phyloP scores from a whole-genome alignment of 2,329 filamentous ascomycete species.

The Pseudocercospora vitis region DNA sequence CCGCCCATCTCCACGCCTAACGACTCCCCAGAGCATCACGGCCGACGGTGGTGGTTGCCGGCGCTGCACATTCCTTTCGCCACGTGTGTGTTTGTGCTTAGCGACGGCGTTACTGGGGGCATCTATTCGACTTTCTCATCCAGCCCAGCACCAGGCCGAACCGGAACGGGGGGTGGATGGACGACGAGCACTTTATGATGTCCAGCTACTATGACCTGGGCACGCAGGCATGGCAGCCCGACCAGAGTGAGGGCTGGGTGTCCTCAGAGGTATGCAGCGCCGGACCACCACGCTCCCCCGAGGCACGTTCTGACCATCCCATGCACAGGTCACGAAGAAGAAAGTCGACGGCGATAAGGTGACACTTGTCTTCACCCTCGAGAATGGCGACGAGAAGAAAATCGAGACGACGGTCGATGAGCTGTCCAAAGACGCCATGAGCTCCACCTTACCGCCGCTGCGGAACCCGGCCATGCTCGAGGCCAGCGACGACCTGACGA shows the following conservation, averaged over 20 bases:
- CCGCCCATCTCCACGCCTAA: neutral
- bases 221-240: constrained; percentile 97
- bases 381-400: constrained; percentile 87
- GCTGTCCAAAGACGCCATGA: constrained; percentile 73
- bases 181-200: constrained; percentile 4
- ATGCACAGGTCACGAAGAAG: constrained; percentile 69
- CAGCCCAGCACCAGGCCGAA: no score
- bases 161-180: neutral
- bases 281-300: neutral
- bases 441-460: constrained; percentile 78
- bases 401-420: constrained; percentile 75
- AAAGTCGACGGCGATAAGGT: constrained; percentile 80
- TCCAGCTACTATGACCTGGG: constrained; percentile 96
- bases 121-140: neutral
- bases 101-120: constrained; percentile 9
- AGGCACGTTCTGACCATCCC: neutral
- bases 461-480: constrained; percentile 99
- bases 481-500: constrained; percentile 96
- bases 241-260: constrained; percentile 93
- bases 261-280: constrained; percentile 65
- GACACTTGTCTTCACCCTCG: constrained; percentile 80
- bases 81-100: constrained; percentile 4
- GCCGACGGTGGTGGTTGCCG: neutral
- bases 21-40: neutral
- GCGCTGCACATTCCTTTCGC: constrained; percentile 11